These are phyloP conservation scores for Suillus sp. DNA, from an alignment of 768 basidiomycete species.

Conservation along the genomic window DNA sequence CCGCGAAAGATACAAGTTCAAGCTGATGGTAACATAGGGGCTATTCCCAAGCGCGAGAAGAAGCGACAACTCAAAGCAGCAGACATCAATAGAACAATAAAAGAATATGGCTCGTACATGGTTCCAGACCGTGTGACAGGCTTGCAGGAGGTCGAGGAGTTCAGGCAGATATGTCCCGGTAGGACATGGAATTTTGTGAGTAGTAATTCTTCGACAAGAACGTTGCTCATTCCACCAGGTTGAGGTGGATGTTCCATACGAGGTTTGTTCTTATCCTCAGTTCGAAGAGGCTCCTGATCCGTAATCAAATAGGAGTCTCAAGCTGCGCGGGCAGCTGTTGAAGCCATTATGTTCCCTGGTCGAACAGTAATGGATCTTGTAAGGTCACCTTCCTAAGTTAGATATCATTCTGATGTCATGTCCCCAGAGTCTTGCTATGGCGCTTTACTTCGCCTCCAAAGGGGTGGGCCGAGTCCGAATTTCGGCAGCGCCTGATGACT, in stretches of 20 bases:
- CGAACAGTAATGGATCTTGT: constrained; percentile 92
- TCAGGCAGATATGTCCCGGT: constrained; percentile 73
- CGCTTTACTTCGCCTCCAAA: constrained; percentile 90
- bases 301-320: constrained; percentile 60
- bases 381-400: constrained; percentile 22
- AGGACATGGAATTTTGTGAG: constrained; percentile 88
- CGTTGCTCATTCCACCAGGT: constrained; percentile 49
- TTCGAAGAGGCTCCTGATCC: constrained; percentile 12
- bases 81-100: constrained; percentile 4
- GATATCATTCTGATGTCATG: constrained; percentile 11
- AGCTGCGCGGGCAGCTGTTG: constrained; percentile 52
- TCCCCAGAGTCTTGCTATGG: constrained; percentile 82
- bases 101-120: constrained; percentile 48
- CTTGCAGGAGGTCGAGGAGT: constrained; percentile 73
- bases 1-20: constrained; percentile 70
- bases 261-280: constrained; percentile 45
- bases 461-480: constrained; percentile 64
- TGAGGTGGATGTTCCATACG: constrained; percentile 82
- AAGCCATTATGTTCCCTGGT: constrained; percentile 76
- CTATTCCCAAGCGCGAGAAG: constrained; percentile 47
- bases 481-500: constrained; percentile 32
- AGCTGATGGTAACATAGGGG: constrained; percentile 47
- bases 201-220: constrained; percentile 10
- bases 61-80: constrained; percentile 28
- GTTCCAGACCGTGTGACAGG: constrained; percentile 93